Evolutionary conservation across 345 rosid species (phyloP).

Genomic region (Hevea brasiliensis): DNA sequence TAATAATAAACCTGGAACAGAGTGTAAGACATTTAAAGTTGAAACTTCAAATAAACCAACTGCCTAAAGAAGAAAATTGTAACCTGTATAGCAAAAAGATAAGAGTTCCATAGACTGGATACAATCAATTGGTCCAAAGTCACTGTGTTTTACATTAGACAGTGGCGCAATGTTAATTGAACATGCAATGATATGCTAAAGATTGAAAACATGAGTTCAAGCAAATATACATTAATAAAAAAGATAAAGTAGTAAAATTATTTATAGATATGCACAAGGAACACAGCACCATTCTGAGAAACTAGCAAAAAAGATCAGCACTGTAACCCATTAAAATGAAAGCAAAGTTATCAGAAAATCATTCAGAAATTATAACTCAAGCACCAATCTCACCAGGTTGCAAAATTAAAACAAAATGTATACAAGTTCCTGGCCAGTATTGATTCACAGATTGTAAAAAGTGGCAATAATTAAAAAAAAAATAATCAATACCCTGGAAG

Average conservation of each 20-base stretch:
- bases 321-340: no score
- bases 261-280: background rate
- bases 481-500: background rate
- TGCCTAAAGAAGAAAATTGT: background rate
- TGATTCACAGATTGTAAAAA: no score
- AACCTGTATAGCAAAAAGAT: background rate
- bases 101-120: background rate
- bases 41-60: background rate
- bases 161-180: background rate
- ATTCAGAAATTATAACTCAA: background rate
- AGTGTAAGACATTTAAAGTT: conserved; percentile 8
- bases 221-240: background rate
- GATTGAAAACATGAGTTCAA: background rate
- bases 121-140: background rate
- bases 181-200: background rate
- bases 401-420: no score
- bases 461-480: no score
- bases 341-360: no score
- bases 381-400: background rate
- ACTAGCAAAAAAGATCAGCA: background rate
- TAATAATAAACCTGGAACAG: conserved; percentile 71
- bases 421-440: background rate
- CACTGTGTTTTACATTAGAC: background rate
- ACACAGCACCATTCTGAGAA: background rate
- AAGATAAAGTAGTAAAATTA: background rate